Evolutionary conservation across 2,329 filamentous ascomycete genomes (phyloP).

Genomic region (Aspergillus aculeatinus): DNA sequence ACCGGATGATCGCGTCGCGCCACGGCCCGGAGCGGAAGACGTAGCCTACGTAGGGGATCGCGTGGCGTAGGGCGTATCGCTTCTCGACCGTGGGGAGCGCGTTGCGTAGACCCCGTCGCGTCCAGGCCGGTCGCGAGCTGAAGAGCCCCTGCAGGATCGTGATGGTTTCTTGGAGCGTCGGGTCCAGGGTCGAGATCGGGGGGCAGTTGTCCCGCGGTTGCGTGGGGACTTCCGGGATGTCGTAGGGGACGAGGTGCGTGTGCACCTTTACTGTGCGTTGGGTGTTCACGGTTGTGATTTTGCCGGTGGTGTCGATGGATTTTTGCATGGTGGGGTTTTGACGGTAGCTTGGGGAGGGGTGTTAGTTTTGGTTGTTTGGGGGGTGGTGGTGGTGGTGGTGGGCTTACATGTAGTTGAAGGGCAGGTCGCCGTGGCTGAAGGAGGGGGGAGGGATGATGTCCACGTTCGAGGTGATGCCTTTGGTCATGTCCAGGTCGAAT

Average conservation of each 20-base stretch:
- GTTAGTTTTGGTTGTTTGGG: slow-evolving; percentile 23
- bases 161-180: slow-evolving; percentile 64
- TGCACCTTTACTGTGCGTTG: slow-evolving; percentile 59
- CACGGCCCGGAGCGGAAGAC: slow-evolving; percentile 91
- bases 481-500: slow-evolving; percentile 66
- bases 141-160: slow-evolving; percentile 65
- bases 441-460: slow-evolving; percentile 77
- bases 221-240: slow-evolving; percentile 62
- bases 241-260: slow-evolving; percentile 60
- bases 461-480: slow-evolving; percentile 58
- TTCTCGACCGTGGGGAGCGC: slow-evolving; percentile 56
- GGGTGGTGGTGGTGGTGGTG: neutral
- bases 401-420: slow-evolving; percentile 61
- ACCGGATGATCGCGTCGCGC: slow-evolving; percentile 81
- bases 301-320: slow-evolving; percentile 55
- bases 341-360: slow-evolving; percentile 64
- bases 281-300: slow-evolving; percentile 60
- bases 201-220: slow-evolving; percentile 58
- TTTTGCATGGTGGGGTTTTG: slow-evolving; percentile 79
- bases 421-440: slow-evolving; percentile 72
- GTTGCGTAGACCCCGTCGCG: slow-evolving; percentile 77
- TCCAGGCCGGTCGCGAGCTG: slow-evolving; percentile 77
- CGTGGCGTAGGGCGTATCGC: slow-evolving; percentile 64
- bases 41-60: slow-evolving; percentile 82
- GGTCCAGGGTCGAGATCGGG: slow-evolving; percentile 51